A percentile compares a stretch with the other conserved stretches of the same genome.
These are phyloP conservation scores for Debaryomyces singareniensis DNA, from an alignment of 1,139 yeast species.

Conservation along the genomic window DNA sequence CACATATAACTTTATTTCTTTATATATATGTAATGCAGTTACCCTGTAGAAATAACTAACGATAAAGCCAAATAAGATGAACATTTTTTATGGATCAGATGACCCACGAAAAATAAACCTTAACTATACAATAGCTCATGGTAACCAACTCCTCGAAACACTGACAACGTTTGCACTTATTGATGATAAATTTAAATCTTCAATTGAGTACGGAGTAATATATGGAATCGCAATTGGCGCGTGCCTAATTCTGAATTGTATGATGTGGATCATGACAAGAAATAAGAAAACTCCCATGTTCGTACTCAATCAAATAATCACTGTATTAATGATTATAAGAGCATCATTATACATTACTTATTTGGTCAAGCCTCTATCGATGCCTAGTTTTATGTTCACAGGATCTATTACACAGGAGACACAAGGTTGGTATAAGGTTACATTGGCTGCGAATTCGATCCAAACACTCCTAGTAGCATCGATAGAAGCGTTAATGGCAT, in stretches of 20 bases:
- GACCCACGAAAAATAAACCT: constrained; percentile 11
- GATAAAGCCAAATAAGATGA: neutral
- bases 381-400: constrained; percentile 47
- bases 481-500: constrained; percentile 59
- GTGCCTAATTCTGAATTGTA: constrained; percentile 17
- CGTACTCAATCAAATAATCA: constrained; percentile 55
- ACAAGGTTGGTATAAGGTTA: constrained; percentile 22
- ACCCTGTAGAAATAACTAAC: no score
- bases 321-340: constrained; percentile 50
- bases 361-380: constrained; percentile 45
- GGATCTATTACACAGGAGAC: constrained; percentile 24
- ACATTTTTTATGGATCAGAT: neutral
- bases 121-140: constrained; percentile 13
- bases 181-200: constrained; percentile 7
- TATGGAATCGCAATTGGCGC: constrained; percentile 26
- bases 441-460: constrained; percentile 55
- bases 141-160: constrained; percentile 4
- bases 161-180: constrained; percentile 9
- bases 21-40: no score
- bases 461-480: constrained; percentile 52
- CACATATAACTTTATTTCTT: no score
- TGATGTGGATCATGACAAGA: constrained; percentile 32
- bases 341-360: constrained; percentile 53
- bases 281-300: constrained; percentile 62
- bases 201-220: constrained; percentile 8